Conservation (phyloP, 1,284 basidiomycete genomes). For the Ganoderma leucocontextum region DNA sequence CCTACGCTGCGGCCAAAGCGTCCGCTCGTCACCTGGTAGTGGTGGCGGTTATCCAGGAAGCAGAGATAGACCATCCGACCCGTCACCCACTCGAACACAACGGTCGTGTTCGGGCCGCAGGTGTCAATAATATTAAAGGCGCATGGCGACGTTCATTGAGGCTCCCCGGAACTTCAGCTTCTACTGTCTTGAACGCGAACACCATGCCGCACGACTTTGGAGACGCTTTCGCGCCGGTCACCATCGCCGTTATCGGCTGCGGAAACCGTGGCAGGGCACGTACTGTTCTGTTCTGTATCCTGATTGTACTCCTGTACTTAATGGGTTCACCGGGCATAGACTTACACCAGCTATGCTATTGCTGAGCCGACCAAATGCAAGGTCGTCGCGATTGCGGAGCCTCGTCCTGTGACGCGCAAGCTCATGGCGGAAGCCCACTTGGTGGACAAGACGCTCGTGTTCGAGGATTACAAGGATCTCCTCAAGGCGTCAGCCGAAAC, state of each 20-base stretch:
- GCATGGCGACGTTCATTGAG: conserved; percentile 32
- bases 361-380: conserved; percentile 69
- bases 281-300: conserved; percentile 1
- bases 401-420: conserved; percentile 70
- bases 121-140: conserved; percentile 29
- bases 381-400: conserved; percentile 86
- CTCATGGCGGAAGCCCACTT: conserved; percentile 63
- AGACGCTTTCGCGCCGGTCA: conserved; percentile 46
- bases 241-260: conserved; percentile 71
- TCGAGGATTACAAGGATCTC: conserved; percentile 77
- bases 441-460: conserved; percentile 72
- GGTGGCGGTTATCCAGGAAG: conserved; percentile 2
- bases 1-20: conserved; percentile 16
- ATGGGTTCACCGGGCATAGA: conserved; percentile 49
- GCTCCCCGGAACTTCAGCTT: conserved; percentile 22
- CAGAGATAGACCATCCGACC: conserved; percentile 3
- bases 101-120: conserved; percentile 19
- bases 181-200: background rate
- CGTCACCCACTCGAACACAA: background rate
- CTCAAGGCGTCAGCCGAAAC: conserved; percentile 71
- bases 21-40: conserved; percentile 1
- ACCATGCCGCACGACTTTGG: conserved; percentile 40
- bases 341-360: conserved; percentile 72
- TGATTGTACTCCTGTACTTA: background rate
- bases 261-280: conserved; percentile 80